Percentiles rank a stretch among this genome's conserved stretches.
Conservation (phyloP, 805 yeast genomes). For the Ogataea polymorpha region DNA sequence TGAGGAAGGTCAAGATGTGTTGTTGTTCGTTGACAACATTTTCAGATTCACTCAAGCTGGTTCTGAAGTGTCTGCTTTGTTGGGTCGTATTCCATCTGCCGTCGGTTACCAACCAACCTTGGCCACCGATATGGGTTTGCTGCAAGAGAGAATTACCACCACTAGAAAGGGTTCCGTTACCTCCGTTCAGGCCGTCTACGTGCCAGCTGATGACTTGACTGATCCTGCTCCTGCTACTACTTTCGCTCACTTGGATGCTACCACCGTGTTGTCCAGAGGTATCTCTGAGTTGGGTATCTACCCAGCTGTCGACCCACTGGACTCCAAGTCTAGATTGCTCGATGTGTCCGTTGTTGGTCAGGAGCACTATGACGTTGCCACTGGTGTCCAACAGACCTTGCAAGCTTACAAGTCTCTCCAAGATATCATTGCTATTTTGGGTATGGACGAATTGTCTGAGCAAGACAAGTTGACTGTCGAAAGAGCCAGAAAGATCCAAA, state of each 20-base stretch:
- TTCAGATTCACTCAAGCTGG: constrained; percentile 99
- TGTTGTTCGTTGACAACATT: constrained; percentile 98
- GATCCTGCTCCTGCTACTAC: constrained; percentile 99
- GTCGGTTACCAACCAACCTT: constrained; percentile 99
- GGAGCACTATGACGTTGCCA: constrained; percentile 97
- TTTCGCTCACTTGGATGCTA: constrained; percentile 99
- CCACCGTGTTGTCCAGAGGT: constrained; percentile 99
- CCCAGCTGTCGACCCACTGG: constrained; percentile 99
- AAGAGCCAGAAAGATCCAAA: constrained; percentile 99
- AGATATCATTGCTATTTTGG: constrained; percentile 99
- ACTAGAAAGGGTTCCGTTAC: constrained; percentile 99
- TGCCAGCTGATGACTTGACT: constrained; percentile 99
- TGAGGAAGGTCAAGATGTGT: constrained; percentile 99
- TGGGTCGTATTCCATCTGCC: constrained; percentile 99
- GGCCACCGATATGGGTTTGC: constrained; percentile 99
- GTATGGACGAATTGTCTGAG: constrained; percentile 99
- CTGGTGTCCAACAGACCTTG: constrained; percentile 94
- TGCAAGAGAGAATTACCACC: constrained; percentile 99
- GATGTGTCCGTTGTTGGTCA: constrained; percentile 97
- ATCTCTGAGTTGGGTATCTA: constrained; percentile 99
- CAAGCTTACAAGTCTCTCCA: constrained; percentile 99
- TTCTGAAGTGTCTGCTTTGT: constrained; percentile 99
- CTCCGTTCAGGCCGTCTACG: constrained; percentile 99
- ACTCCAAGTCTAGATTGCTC: constrained; percentile 97
- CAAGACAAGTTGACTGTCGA: constrained; percentile 98